Conservation (phyloP, 2,329 filamentous ascomycete species). For the Neonectria magnoliae region DNA sequence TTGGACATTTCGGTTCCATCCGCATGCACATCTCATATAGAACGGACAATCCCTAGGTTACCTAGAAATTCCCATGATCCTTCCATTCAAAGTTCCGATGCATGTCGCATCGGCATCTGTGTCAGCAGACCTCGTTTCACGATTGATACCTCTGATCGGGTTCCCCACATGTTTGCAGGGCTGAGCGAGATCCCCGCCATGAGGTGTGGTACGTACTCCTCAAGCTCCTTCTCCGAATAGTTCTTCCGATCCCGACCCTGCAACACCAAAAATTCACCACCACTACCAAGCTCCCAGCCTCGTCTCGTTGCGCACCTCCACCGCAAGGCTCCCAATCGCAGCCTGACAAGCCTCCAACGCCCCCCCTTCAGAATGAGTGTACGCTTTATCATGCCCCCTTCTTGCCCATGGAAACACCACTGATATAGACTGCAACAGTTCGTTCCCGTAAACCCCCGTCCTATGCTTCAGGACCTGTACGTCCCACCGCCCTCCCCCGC, state of each 20-base stretch:
- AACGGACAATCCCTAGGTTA: not conserved
- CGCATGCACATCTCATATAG: not conserved
- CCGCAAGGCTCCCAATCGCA: conserved; percentile 4
- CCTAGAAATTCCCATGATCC: not conserved
- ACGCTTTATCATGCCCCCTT: not conserved
- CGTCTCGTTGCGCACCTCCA: conserved; percentile 3
- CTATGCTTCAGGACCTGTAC: conserved; percentile 86
- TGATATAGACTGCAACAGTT: conserved; percentile 56
- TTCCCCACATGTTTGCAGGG: not conserved
- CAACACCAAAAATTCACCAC: conserved; percentile 6
- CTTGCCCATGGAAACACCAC: not conserved
- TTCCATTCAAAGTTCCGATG: not conserved
- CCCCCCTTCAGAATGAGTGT: conserved; percentile 3
- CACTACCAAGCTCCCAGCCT: conserved; percentile 6
- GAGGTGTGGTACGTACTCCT: not conserved
- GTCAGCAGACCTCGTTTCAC: not conserved
- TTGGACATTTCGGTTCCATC: not conserved
- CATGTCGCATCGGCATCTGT: not conserved
- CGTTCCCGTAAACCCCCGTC: conserved; percentile 95
- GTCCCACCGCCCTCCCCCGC: conserved; percentile 6
- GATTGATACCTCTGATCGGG: not conserved
- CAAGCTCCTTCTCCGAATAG: not conserved
- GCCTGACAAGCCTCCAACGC: conserved; percentile 4
- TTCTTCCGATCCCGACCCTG: conserved; percentile 1
- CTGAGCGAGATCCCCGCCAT: not conserved